Evolutionary conservation across 768 basidiomycete genomes (phyloP).

Genomic region (Mycena kentingensis): DNA sequence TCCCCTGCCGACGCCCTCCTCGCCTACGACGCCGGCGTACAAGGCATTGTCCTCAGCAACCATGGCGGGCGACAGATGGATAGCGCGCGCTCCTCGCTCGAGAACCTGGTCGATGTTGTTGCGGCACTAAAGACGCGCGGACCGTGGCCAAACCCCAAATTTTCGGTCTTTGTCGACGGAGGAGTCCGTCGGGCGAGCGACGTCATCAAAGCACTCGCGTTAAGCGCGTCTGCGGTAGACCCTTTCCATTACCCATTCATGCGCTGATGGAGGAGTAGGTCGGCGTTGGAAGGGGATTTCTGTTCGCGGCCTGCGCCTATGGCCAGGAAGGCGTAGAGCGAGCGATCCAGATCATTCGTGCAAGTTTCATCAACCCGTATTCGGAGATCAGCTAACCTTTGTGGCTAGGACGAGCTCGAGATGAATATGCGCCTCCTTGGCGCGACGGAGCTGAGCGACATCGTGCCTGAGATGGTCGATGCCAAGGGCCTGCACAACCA

Average conservation of each 20-base stretch:
- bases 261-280: conserved; percentile 54
- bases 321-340: conserved; percentile 84
- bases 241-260: conserved; percentile 37
- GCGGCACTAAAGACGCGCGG: conserved; percentile 55
- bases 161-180: conserved; percentile 75
- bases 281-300: conserved; percentile 81
- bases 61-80: conserved; percentile 64
- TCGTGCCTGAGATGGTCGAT: conserved; percentile 90
- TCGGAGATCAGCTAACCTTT: neutral
- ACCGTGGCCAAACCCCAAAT: conserved; percentile 62
- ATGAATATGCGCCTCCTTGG: conserved; percentile 96
- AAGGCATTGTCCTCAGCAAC: conserved; percentile 57
- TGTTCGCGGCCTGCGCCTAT: conserved; percentile 88
- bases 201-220: conserved; percentile 76
- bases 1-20: conserved; percentile 48
- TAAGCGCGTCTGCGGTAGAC: conserved; percentile 63
- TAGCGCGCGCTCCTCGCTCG: conserved; percentile 65
- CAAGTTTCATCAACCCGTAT: conserved; percentile 30
- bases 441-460: conserved; percentile 72
- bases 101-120: conserved; percentile 70
- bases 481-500: conserved; percentile 50
- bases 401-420: conserved; percentile 85
- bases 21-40: conserved; percentile 26
- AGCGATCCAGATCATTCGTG: conserved; percentile 77
- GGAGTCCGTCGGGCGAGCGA: conserved; percentile 82